Evolutionary conservation across 140 eudicot species (phyloP).

Genomic region (Senecio squalidus): DNA sequence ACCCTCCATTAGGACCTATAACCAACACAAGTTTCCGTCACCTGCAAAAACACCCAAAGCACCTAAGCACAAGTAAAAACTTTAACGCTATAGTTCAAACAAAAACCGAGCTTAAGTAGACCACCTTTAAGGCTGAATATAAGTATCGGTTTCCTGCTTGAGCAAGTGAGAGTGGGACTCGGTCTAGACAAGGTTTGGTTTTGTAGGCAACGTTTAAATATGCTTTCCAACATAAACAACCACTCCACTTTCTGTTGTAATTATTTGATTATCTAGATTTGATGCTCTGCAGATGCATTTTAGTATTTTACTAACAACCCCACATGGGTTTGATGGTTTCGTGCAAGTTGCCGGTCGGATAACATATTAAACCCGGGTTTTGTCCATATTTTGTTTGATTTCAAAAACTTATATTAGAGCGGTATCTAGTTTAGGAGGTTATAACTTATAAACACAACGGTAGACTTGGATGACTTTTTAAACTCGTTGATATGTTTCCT

Average conservation of each 20-base stretch:
- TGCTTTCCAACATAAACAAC: constrained; percentile 16
- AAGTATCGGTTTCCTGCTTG: neutral
- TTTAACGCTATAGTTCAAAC: neutral
- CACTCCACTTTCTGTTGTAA: constrained; percentile 14
- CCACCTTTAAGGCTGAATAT: too few species aligned
- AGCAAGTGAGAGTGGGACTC: constrained; percentile 7
- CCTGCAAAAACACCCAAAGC: constrained; percentile 16
- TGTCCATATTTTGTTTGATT: too few species aligned
- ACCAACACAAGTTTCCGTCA: constrained; percentile 3
- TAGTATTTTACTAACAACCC: constrained; percentile 1
- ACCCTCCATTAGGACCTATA: constrained; percentile 34
- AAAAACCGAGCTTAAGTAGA: neutral
- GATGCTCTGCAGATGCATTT: neutral
- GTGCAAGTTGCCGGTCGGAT: neutral
- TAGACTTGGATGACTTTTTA: too few species aligned
- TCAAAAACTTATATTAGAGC: too few species aligned
- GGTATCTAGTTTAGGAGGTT: too few species aligned
- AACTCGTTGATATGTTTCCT: too few species aligned
- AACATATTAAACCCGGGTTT: too few species aligned
- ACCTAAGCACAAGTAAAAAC: constrained; percentile 6
- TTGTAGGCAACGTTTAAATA: constrained; percentile 4
- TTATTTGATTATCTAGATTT: constrained; percentile 3
- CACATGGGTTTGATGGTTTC: neutral
- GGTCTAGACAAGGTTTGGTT: constrained; percentile 17
- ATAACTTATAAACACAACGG: too few species aligned